These are phyloP conservation scores for Malus hybrid DNA, from an alignment of 331 rosid genomes.

Conservation along the genomic window DNA sequence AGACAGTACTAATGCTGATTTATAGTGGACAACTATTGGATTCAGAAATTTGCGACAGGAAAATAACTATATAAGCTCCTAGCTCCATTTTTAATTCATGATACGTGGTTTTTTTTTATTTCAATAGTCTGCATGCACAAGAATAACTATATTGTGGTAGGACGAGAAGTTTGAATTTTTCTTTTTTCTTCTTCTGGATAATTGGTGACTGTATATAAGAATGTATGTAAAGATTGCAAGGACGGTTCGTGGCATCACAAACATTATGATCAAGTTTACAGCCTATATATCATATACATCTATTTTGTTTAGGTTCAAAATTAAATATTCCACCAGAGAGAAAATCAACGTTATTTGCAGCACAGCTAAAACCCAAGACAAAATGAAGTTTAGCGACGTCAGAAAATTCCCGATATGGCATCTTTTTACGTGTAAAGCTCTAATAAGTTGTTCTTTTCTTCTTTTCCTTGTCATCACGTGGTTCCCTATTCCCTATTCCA, in stretches of 20 bases:
- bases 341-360: no score
- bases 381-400: background rate
- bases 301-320: no score
- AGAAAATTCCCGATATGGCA: constrained; percentile 1
- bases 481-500: background rate
- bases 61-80: no score
- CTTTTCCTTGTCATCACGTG: background rate
- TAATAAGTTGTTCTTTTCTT: background rate
- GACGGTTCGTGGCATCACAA: constrained; percentile 2
- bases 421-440: background rate
- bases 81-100: no score
- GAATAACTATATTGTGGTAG: no score
- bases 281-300: background rate
- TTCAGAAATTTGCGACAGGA: no score
- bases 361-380: no score
- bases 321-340: no score
- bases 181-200: background rate
- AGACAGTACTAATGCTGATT: no score
- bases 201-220: background rate
- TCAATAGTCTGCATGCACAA: no score
- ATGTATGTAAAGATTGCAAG: background rate
- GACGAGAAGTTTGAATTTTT: background rate
- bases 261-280: background rate
- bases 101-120: no score
- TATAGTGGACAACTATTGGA: no score